Conservation (phyloP, 1,139 yeast genomes). For the Eremothecium cymbalariae region DNA sequence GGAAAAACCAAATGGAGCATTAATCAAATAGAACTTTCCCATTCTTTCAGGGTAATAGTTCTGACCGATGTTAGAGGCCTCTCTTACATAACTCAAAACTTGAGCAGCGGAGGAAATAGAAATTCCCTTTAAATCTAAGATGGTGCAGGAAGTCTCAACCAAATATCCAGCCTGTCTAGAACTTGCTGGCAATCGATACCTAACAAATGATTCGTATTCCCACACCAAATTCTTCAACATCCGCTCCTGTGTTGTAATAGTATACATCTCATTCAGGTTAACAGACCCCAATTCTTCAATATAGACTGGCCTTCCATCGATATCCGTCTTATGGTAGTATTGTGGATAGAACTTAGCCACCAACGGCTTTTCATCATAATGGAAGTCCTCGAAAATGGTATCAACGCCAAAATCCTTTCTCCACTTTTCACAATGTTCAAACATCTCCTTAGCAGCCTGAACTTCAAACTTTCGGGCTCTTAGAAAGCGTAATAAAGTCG, state of each 20-base stretch:
- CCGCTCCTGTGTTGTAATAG: constrained; percentile 89
- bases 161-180: constrained; percentile 72
- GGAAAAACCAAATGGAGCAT: constrained; percentile 96
- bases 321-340: constrained; percentile 94
- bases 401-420: constrained; percentile 79
- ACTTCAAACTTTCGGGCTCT: constrained; percentile 94
- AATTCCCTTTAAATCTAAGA: constrained; percentile 90
- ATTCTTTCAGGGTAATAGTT: constrained; percentile 98
- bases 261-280: constrained; percentile 82
- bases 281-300: constrained; percentile 90
- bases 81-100: constrained; percentile 81
- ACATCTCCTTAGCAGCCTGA: constrained; percentile 73
- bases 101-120: constrained; percentile 76
- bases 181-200: constrained; percentile 85
- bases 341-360: constrained; percentile 92
- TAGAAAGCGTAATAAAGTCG: constrained; percentile 80
- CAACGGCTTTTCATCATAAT: constrained; percentile 79
- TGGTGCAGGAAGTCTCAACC: constrained; percentile 93
- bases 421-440: constrained; percentile 83
- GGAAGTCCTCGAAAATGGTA: constrained; percentile 77
- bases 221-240: constrained; percentile 93
- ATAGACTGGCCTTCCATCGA: constrained; percentile 93
- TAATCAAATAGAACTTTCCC: constrained; percentile 94
- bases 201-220: constrained; percentile 91
- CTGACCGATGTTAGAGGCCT: constrained; percentile 91